These are phyloP conservation scores for Leccinum fallax DNA, from an alignment of 1,284 basidiomycete species.

Conservation along the genomic window DNA sequence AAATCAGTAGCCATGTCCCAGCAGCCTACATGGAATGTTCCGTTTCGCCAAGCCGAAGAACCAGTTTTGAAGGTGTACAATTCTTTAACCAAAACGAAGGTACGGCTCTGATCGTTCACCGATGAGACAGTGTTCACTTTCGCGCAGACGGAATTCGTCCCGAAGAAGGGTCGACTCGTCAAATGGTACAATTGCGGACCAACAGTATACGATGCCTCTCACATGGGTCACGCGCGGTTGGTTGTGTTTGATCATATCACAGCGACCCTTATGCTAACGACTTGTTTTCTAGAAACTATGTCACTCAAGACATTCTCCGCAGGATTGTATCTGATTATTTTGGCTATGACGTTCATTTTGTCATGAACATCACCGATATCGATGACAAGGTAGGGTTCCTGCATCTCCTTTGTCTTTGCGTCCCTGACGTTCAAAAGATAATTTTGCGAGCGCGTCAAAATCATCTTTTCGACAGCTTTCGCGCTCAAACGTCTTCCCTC, in stretches of 20 bases:
- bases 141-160: constrained; percentile 71
- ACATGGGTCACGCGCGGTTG: constrained; percentile 98
- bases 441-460: constrained; percentile 88
- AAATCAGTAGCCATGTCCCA: constrained; percentile 38
- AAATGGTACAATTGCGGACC: constrained; percentile 99
- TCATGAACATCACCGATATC: constrained; percentile 99
- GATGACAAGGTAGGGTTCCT: constrained; percentile 89
- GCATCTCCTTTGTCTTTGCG: constrained; percentile 6
- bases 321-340: constrained; percentile 96
- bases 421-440: constrained; percentile 58
- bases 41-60: constrained; percentile 50
- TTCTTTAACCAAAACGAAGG: constrained; percentile 92
- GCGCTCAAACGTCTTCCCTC: constrained; percentile 56
- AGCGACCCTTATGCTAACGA: constrained; percentile 14
- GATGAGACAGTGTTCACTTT: constrained; percentile 9
- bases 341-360: constrained; percentile 96
- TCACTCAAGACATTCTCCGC: constrained; percentile 95
- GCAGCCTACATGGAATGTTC: constrained; percentile 60
- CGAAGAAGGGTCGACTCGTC: constrained; percentile 80
- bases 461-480: constrained; percentile 74
- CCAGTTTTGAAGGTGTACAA: constrained; percentile 89
- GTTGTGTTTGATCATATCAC: constrained; percentile 23
- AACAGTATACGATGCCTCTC: constrained; percentile 98
- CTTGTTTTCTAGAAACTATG: constrained; percentile 80
- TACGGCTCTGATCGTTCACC: constrained; percentile 37